Base-by-base conservation (phyloP, 176 grass and related monocot genomes). In the Juncus effusus region DNA sequence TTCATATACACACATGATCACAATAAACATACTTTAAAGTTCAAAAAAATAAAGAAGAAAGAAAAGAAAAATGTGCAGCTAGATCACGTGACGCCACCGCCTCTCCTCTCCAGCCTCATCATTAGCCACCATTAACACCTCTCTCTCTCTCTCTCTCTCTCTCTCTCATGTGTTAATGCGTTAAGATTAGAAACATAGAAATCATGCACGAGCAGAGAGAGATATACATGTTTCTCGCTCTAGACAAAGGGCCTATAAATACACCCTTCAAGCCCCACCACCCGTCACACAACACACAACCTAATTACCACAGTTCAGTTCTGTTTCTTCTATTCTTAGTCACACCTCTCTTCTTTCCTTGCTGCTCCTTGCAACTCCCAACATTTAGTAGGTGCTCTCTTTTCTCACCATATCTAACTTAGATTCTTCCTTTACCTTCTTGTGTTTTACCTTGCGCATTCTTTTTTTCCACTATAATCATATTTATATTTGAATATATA, bases 71-170 rank as follows among this genome's bases (percentile, higher is more conserved):
- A 45, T 51, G 54, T 64, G 28, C 10, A 5, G 4, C 72, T 58
- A 68, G 56, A 16, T 80, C 84, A 95, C 84, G 87, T 88, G 87
- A 85, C 76, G 77, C 69, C 78, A 81, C 60, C 59, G 56, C 40
- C 28, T 47, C 41, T n/a, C 6, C 47, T 36, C 45, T 70, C 83
- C 51, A 51, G 72, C 80, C 84, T 78, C 84, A 82, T 83, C 76
- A 90, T 88, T 85, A 82, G 90, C 60, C 76, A 88, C 74, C 90
- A 88, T 94, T 94, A 83, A 94, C 36, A 63, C 4, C 61, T 80
- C 12, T 79, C 59, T 57, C 60, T 51, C 15, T 69, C 56, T 78
- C 15, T 70, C 68, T 36, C 51, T 53, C 68, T 58, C 39, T 69
- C 50, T 40, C 63, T 51, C 16, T 1, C 54, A 4, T 52, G 49